These are phyloP conservation scores for Cladosporium colombiae DNA, from an alignment of 2,329 filamentous ascomycete genomes.

Conservation along the genomic window DNA sequence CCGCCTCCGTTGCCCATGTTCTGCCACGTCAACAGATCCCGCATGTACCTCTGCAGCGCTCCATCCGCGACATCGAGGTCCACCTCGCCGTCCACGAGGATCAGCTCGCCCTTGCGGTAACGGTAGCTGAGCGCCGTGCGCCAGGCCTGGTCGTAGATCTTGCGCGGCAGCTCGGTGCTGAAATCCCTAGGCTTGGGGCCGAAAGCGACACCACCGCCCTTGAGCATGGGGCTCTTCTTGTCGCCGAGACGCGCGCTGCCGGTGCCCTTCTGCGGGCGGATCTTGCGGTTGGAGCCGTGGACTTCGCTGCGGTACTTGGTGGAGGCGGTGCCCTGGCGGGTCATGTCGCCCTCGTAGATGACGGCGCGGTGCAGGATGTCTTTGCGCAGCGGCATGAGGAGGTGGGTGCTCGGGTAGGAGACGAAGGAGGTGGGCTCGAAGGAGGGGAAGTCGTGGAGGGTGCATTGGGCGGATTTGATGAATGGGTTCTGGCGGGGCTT, in stretches of 20 bases:
- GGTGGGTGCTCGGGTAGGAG: slow-evolving; percentile 77
- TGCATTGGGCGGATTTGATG: slow-evolving; percentile 70
- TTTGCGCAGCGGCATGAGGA: slow-evolving; percentile 81
- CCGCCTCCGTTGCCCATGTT: slow-evolving; percentile 67
- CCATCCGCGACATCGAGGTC: slow-evolving; percentile 58
- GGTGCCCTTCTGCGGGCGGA: slow-evolving; percentile 82
- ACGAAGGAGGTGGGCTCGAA: slow-evolving; percentile 81
- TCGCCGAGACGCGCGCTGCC: slow-evolving; percentile 78
- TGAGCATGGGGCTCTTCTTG: slow-evolving; percentile 77
- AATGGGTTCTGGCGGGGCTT: slow-evolving; percentile 42
- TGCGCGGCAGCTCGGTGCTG: slow-evolving; percentile 75
- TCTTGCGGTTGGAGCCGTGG: slow-evolving; percentile 77
- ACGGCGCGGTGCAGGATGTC: slow-evolving; percentile 93
- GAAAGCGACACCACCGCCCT: slow-evolving; percentile 83
- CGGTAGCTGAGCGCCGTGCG: slow-evolving; percentile 90
- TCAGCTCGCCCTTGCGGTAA: slow-evolving; percentile 80
- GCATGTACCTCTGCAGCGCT: slow-evolving; percentile 57
- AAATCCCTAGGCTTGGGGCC: slow-evolving; percentile 95
- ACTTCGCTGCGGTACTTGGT: slow-evolving; percentile 82
- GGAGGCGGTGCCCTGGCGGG: slow-evolving; percentile 81
- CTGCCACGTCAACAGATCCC: slow-evolving; percentile 69
- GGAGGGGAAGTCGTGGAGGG: slow-evolving; percentile 85
- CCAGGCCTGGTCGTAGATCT: slow-evolving; percentile 95
- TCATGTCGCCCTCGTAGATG: slow-evolving; percentile 86
- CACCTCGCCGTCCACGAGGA: slow-evolving; percentile 78